These are phyloP conservation scores for Dendrostoma leiphaemia DNA, from an alignment of 2,329 filamentous ascomycete species.

Conservation along the genomic window DNA sequence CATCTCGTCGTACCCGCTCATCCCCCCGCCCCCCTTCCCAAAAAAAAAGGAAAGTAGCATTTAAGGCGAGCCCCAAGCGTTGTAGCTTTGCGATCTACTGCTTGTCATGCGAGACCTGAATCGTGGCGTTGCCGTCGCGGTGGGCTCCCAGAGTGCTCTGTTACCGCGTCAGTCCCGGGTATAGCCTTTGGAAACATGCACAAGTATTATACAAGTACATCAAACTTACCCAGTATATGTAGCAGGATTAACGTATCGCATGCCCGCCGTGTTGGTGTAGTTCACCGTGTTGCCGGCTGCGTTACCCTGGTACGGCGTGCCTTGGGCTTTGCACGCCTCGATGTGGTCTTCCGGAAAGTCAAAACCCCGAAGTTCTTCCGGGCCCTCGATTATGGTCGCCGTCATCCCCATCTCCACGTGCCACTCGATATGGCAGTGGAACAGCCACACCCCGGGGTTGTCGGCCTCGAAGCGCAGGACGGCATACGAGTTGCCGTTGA, in stretches of 20 bases:
- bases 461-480: conserved; percentile 50
- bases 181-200: background rate
- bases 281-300: conserved; percentile 64
- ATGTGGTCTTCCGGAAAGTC: conserved; percentile 59
- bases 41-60: background rate
- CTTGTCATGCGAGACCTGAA: conserved; percentile 9
- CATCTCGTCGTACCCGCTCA: background rate
- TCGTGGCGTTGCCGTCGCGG: background rate
- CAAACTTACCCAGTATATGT: conserved; percentile 43
- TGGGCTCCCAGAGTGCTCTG: conserved; percentile 13
- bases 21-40: too few species aligned
- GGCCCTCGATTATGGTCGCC: conserved; percentile 54
- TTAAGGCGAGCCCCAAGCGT: background rate
- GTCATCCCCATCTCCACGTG: conserved; percentile 59
- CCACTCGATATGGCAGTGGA: conserved; percentile 62
- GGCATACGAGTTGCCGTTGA: conserved; percentile 42
- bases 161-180: conserved; percentile 6
- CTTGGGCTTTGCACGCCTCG: conserved; percentile 41
- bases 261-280: conserved; percentile 50
- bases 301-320: conserved; percentile 57
- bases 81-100: background rate
- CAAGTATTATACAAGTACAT: background rate
- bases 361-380: conserved; percentile 52
- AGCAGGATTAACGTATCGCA: conserved; percentile 49
- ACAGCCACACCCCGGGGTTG: conserved; percentile 54